Evolutionary conservation across 2,329 filamentous ascomycete genomes (phyloP).

Genomic region (Arthrobotrys conoides): DNA sequence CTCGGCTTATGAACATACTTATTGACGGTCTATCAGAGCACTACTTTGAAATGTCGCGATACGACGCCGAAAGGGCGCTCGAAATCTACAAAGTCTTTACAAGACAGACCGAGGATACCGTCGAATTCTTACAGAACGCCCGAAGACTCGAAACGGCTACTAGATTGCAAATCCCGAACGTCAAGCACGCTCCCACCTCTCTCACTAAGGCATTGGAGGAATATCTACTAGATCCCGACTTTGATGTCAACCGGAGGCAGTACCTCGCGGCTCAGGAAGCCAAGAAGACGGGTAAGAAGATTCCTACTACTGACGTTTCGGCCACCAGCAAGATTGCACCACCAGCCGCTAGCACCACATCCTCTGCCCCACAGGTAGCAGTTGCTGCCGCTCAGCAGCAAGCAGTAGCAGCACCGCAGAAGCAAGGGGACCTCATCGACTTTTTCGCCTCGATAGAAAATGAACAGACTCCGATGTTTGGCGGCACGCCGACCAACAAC

Average conservation of each 20-base stretch:
- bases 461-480: slow-evolving; percentile 80
- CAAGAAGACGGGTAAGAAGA: slow-evolving; percentile 71
- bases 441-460: slow-evolving; percentile 95
- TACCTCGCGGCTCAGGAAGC: slow-evolving; percentile 90
- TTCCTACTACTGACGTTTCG: slow-evolving; percentile 63
- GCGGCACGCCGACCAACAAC: slow-evolving; percentile 64
- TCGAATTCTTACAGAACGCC: slow-evolving; percentile 88
- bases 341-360: slow-evolving; percentile 62
- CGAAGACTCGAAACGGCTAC: slow-evolving; percentile 93
- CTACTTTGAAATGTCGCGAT: slow-evolving; percentile 97
- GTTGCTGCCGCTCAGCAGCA: slow-evolving; percentile 69
- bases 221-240: slow-evolving; percentile 93
- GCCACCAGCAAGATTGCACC: slow-evolving; percentile 48
- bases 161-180: slow-evolving; percentile 91
- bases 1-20: not conserved
- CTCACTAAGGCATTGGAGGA: slow-evolving; percentile 91
- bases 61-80: slow-evolving; percentile 92
- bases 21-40: slow-evolving; percentile 74
- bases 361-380: slow-evolving; percentile 64
- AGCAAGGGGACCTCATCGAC: slow-evolving; percentile 78
- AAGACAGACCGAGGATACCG: slow-evolving; percentile 90
- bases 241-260: slow-evolving; percentile 91
- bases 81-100: slow-evolving; percentile 93
- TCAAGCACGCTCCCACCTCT: slow-evolving; percentile 96
- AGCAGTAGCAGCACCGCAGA: slow-evolving; percentile 73